Evolutionary conservation across 1,139 yeast genomes (phyloP).

Genomic region (Nadsonia starkeyi-henricii): DNA sequence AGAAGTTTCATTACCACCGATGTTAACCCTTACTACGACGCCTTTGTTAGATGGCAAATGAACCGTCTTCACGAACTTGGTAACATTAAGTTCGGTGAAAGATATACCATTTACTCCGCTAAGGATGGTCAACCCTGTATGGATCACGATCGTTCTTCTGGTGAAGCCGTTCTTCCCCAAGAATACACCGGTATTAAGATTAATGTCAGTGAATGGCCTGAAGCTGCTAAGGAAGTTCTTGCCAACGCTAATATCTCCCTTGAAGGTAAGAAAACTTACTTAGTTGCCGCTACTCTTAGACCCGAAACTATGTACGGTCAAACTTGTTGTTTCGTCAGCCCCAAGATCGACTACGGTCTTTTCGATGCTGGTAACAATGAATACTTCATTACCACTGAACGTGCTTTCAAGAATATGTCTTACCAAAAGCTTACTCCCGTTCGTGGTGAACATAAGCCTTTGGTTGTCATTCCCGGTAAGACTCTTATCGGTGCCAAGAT

Average conservation of each 20-base stretch:
- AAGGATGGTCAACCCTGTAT: constrained; percentile 98
- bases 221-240: constrained; percentile 37
- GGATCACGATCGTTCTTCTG: constrained; percentile 96
- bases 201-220: constrained; percentile 45
- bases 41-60: constrained; percentile 95
- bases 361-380: constrained; percentile 73
- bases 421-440: constrained; percentile 85
- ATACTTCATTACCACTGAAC: constrained; percentile 77
- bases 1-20: constrained; percentile 93
- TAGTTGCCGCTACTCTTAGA: constrained; percentile 95
- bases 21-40: constrained; percentile 86
- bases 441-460: constrained; percentile 64
- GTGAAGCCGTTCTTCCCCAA: constrained; percentile 96
- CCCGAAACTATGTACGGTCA: constrained; percentile 99
- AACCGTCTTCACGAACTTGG: constrained; percentile 73
- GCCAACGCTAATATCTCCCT: constrained; percentile 33
- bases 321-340: constrained; percentile 94
- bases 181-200: constrained; percentile 93
- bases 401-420: constrained; percentile 97
- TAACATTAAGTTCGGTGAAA: constrained; percentile 93
- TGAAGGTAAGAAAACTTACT: constrained; percentile 48
- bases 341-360: constrained; percentile 83
- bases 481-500: constrained; percentile 75
- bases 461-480: constrained; percentile 50
- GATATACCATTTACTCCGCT: constrained; percentile 94